Evolutionary conservation across 2,329 filamentous ascomycete genomes (phyloP).

Genomic region (Thielaviopsis punctulata): DNA sequence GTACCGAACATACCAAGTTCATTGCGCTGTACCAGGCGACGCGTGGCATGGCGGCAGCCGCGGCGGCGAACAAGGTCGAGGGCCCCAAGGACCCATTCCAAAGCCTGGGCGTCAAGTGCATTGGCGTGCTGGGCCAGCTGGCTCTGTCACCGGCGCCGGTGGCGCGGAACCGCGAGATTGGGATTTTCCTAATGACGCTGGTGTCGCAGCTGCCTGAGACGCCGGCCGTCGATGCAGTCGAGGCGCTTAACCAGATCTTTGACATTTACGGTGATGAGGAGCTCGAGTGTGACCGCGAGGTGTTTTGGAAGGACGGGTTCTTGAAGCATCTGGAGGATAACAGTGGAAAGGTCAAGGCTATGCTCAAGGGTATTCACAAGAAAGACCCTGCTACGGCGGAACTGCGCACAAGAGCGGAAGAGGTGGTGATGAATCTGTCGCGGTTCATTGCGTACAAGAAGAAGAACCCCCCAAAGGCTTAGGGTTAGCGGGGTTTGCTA

Average conservation of each 20-base stretch:
- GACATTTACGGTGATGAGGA: slow-evolving; percentile 49
- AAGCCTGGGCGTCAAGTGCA: slow-evolving; percentile 45
- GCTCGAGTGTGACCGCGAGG: slow-evolving; percentile 37
- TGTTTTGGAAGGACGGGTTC: slow-evolving; percentile 48
- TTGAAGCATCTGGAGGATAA: slow-evolving; percentile 38
- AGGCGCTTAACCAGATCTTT: slow-evolving; percentile 49
- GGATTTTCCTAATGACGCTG: slow-evolving; percentile 42
- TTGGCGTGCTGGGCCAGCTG: slow-evolving; percentile 48
- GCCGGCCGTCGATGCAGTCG: slow-evolving; percentile 39
- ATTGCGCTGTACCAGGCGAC: slow-evolving; percentile 48
- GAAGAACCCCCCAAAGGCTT: slow-evolving; percentile 29
- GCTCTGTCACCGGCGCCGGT: slow-evolving; percentile 37
- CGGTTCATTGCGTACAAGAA: slow-evolving; percentile 50
- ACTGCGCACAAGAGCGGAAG: slow-evolving; percentile 41
- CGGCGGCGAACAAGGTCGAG: slow-evolving; percentile 13
- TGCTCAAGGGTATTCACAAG: slow-evolving; percentile 46
- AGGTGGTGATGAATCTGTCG: slow-evolving; percentile 40
- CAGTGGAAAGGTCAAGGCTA: slow-evolving; percentile 34
- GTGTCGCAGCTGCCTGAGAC: slow-evolving; percentile 34
- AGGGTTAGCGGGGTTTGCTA: slow-evolving; percentile 2
- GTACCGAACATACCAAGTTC: slow-evolving; percentile 43
- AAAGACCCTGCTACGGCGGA: slow-evolving; percentile 29
- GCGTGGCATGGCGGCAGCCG: slow-evolving; percentile 14
- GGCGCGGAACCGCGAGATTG: slow-evolving; percentile 42
- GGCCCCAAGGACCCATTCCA: slow-evolving; percentile 37